Evolutionary conservation across 208 protist species (phyloP).

Genomic region (Trypanosoma caninum): DNA sequence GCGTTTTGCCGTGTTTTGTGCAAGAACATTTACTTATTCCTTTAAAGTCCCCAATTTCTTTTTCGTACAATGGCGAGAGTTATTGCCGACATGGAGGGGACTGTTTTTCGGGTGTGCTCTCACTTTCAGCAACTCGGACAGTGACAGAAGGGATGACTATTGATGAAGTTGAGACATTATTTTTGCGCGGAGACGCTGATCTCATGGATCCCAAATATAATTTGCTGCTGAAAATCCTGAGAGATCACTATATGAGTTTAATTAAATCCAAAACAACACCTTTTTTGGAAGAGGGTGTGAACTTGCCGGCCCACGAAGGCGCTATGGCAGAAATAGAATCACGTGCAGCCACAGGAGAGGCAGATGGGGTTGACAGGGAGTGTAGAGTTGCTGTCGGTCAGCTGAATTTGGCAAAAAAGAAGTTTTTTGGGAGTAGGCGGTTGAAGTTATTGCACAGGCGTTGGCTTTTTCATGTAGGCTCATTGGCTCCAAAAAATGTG

Average conservation of each 20-base stretch:
- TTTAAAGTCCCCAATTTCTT: constrained; percentile 56
- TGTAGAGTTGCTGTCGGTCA: background rate
- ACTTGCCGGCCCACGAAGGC: background rate
- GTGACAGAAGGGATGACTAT: constrained; percentile 47
- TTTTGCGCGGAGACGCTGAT: constrained; percentile 54
- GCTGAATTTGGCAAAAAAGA: constrained; percentile 12
- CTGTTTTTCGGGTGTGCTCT: constrained; percentile 42
- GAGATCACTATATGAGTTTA: constrained; percentile 49
- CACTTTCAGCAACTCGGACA: constrained; percentile 73
- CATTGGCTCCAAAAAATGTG: constrained; percentile 29
- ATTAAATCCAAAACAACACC: constrained; percentile 4
- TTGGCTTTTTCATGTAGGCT: constrained; percentile 40
- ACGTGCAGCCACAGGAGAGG: too few species aligned
- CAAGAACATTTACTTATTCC: constrained; percentile 53
- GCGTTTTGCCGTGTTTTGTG: constrained; percentile 46
- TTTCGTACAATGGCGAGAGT: constrained; percentile 33
- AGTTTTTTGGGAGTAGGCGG: constrained; percentile 22
- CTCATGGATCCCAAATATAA: constrained; percentile 66
- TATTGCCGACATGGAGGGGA: constrained; percentile 9
- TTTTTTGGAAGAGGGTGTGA: background rate
- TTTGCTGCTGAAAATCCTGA: constrained; percentile 48
- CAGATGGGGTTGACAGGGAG: too few species aligned
- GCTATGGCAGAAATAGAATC: background rate
- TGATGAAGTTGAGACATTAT: constrained; percentile 57
- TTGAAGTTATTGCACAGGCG: constrained; percentile 52